These are phyloP conservation scores for Lagenidium giganteum DNA, from an alignment of 352 stramenopile genomes.

Conservation along the genomic window DNA sequence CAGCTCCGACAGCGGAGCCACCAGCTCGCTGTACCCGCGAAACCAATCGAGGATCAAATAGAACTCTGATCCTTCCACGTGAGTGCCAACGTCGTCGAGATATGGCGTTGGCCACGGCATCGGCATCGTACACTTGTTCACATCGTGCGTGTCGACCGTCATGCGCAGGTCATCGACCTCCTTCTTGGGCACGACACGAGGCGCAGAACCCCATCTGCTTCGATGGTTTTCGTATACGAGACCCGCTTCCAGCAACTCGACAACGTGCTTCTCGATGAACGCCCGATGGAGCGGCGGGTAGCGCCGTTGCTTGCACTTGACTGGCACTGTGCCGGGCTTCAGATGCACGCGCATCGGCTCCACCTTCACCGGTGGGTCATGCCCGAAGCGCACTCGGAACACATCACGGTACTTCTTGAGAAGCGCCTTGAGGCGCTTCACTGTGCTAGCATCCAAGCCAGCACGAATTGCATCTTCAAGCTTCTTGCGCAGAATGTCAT, in stretches of 20 bases:
- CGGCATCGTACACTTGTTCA: conserved; percentile 8
- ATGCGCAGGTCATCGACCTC: conserved; percentile 1
- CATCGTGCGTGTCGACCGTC: conserved; percentile 7
- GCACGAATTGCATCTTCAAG: too few species aligned
- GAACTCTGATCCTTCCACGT: conserved; percentile 1
- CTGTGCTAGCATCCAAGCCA: too few species aligned
- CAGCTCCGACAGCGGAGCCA: too few species aligned
- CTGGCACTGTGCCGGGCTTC: neutral
- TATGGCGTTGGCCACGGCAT: conserved; percentile 17
- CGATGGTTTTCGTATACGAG: neutral
- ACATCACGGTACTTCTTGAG: too few species aligned
- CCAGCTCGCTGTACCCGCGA: conserved; percentile 3
- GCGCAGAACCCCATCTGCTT: neutral
- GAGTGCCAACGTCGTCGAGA: conserved; percentile 3
- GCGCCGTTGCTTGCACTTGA: neutral
- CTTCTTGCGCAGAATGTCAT: too few species aligned
- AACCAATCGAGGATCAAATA: conserved; percentile 11
- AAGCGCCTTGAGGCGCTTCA: too few species aligned
- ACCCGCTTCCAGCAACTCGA: neutral
- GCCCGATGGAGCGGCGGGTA: neutral
- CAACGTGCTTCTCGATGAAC: neutral
- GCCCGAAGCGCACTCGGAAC: too few species aligned
- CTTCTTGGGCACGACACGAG: conserved; percentile 1
- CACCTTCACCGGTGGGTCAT: neutral
- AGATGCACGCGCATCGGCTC: neutral